Conservation (phyloP, 1,284 basidiomycete genomes). For the Ganoderma meredithae region DNA sequence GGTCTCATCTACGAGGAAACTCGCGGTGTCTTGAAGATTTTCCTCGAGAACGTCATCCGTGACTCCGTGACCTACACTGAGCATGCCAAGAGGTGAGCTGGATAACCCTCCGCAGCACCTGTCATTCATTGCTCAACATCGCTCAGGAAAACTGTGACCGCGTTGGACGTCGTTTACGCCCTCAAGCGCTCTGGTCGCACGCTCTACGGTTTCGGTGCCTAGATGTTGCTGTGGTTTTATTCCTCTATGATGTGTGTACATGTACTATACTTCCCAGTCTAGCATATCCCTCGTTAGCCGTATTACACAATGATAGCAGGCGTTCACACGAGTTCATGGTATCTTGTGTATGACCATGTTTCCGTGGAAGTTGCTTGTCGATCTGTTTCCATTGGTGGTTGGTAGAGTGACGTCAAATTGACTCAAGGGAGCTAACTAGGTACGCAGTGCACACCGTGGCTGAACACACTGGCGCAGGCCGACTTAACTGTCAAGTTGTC, state of each 20-base stretch:
- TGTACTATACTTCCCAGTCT: conserved; percentile 36
- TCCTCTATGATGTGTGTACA: conserved; percentile 40
- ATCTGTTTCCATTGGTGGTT: neutral
- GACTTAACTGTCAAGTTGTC: too few species aligned
- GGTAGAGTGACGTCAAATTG: neutral
- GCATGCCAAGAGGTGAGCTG: conserved; percentile 74
- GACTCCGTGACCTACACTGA: conserved; percentile 91
- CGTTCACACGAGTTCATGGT: conserved; percentile 6
- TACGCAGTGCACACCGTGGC: too few species aligned
- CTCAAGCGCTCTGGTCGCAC: conserved; percentile 85
- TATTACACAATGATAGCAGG: conserved; percentile 28
- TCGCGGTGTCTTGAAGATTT: conserved; percentile 94
- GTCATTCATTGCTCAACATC: neutral
- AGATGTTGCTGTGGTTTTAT: conserved; percentile 35
- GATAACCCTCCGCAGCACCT: neutral
- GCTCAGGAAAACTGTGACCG: conserved; percentile 76
- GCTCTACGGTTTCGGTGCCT: conserved; percentile 78
- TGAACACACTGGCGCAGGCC: too few species aligned
- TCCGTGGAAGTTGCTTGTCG: neutral
- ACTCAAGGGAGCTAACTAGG: too few species aligned
- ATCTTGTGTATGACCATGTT: neutral
- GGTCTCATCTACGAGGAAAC: conserved; percentile 95
- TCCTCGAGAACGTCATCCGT: conserved; percentile 83
- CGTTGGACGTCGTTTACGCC: conserved; percentile 84
- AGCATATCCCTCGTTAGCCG: conserved; percentile 13